Percentiles rank a stretch among this genome's conserved stretches.
phyloP scores from a whole-genome alignment of 257 asterid genomes.

The Salvia splendens region DNA sequence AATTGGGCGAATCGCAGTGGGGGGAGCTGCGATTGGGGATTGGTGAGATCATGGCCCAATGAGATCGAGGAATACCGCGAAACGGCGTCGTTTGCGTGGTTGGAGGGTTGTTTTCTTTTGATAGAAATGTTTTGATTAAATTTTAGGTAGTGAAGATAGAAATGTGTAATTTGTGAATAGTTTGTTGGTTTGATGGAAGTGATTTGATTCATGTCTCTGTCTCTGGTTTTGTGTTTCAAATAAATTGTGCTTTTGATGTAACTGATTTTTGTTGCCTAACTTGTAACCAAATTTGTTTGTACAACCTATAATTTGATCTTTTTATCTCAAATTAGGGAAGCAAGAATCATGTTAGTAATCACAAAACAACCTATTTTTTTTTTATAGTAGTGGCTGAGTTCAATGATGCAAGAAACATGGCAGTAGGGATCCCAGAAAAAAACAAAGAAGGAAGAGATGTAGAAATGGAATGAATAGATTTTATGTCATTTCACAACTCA shows the following conservation, averaged over 20 bases:
- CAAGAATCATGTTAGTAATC: too few relatives aligned
- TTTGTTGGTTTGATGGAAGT: neutral
- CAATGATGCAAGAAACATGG: neutral
- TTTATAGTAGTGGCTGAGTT: too few relatives aligned
- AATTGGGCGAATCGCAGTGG: slow-evolving; percentile 68
- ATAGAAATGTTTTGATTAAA: neutral
- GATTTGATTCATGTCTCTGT: slow-evolving; percentile 21
- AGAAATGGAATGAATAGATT: neutral
- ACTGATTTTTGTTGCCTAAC: slow-evolving; percentile 19
- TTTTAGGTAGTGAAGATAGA: neutral
- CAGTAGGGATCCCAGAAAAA: neutral
- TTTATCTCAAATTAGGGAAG: too few relatives aligned
- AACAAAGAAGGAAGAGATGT: neutral
- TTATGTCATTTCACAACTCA: neutral
- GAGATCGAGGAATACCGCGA: slow-evolving; percentile 35
- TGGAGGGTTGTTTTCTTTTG: slow-evolving; percentile 20
- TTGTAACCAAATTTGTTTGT: neutral
- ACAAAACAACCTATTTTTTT: too few relatives aligned
- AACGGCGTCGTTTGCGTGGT: slow-evolving; percentile 23
- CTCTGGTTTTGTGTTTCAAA: slow-evolving; percentile 3
- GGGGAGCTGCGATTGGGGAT: slow-evolving; percentile 60
- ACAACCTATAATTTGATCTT: neutral
- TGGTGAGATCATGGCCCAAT: slow-evolving; percentile 50
- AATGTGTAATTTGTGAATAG: slow-evolving; percentile 19
- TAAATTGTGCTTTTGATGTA: slow-evolving; percentile 18